These are phyloP conservation scores for Solanum corneliomulleri DNA, from an alignment of 257 asterid species.

Conservation along the genomic window DNA sequence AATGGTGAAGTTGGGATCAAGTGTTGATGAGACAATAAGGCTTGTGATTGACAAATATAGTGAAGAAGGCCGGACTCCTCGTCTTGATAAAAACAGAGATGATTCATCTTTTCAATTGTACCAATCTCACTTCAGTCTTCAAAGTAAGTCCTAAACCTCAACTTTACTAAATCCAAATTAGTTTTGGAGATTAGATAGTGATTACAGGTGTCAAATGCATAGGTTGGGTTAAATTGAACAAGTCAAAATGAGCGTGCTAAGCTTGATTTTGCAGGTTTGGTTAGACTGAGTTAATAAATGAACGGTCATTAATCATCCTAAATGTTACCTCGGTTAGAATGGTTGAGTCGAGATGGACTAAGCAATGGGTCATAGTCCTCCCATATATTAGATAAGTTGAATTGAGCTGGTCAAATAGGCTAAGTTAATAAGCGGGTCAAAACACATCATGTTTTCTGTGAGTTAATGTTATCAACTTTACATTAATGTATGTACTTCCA, in stretches of 20 bases:
- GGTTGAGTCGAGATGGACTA: not conserved
- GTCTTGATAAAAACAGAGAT: slow-evolving; percentile 20
- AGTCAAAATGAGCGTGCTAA: not conserved
- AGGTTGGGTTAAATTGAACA: not conserved
- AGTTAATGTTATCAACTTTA: not conserved
- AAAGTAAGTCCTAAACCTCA: slow-evolving; percentile 32
- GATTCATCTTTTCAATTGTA: slow-evolving; percentile 41
- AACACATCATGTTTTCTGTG: not conserved
- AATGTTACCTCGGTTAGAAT: not conserved
- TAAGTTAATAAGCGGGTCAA: not conserved
- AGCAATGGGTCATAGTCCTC: not conserved
- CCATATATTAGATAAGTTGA: not conserved
- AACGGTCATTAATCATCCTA: not conserved
- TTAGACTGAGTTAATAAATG: not conserved
- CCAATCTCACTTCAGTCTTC: slow-evolving; percentile 58
- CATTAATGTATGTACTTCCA: not conserved
- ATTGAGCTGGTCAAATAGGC: not conserved
- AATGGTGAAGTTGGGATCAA: slow-evolving; percentile 60
- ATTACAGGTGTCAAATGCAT: not conserved
- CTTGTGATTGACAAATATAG: slow-evolving; percentile 37
- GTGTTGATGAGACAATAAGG: slow-evolving; percentile 46
- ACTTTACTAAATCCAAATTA: not conserved
- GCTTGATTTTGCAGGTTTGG: not conserved
- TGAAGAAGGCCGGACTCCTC: slow-evolving; percentile 66
- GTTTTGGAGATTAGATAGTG: not conserved